A percentile compares a stretch with the other conserved stretches of the same genome.
Conservation (phyloP, 495 filamentous ascomycete genomes). For the Trichodelitschia bisporula region DNA sequence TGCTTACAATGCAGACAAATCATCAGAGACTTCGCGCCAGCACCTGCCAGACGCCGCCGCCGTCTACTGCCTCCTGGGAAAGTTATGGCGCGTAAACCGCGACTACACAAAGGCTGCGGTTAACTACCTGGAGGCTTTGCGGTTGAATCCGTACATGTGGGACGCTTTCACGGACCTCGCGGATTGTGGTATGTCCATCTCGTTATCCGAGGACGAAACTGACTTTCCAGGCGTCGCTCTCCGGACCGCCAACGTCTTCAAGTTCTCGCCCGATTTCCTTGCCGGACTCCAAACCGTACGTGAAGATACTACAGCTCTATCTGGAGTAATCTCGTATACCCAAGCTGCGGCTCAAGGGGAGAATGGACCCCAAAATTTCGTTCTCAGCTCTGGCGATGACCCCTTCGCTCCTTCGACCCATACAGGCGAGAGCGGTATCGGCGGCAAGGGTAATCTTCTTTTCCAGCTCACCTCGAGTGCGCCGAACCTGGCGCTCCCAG, state of each 20-base stretch:
- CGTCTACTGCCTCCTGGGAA: conserved; percentile 55
- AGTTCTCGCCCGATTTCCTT: conserved; percentile 41
- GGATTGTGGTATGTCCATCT: conserved; percentile 27
- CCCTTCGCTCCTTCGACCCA: conserved; percentile 14
- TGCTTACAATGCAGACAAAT: conserved; percentile 29
- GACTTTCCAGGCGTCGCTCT: conserved; percentile 15
- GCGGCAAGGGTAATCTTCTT: no score
- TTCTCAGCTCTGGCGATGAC: conserved; percentile 14
- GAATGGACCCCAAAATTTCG: no score
- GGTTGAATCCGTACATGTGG: conserved; percentile 92
- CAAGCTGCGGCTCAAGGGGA: no score
- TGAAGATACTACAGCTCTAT: no score
- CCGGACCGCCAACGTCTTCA: conserved; percentile 64
- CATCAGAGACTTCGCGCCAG: conserved; percentile 24
- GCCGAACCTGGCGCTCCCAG: no score
- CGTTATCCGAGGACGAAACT: neutral
- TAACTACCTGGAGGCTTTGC: conserved; percentile 68
- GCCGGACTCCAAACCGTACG: conserved; percentile 6
- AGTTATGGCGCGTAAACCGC: conserved; percentile 59
- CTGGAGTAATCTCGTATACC: no score
- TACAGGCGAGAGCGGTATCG: no score
- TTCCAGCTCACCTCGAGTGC: no score
- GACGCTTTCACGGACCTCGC: conserved; percentile 78
- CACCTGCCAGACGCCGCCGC: conserved; percentile 66
- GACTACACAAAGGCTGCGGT: conserved; percentile 60